Percentiles rank a stretch among this genome's conserved stretches.
Conservation (phyloP, 805 yeast species). For the Ogataea trehalophila region DNA sequence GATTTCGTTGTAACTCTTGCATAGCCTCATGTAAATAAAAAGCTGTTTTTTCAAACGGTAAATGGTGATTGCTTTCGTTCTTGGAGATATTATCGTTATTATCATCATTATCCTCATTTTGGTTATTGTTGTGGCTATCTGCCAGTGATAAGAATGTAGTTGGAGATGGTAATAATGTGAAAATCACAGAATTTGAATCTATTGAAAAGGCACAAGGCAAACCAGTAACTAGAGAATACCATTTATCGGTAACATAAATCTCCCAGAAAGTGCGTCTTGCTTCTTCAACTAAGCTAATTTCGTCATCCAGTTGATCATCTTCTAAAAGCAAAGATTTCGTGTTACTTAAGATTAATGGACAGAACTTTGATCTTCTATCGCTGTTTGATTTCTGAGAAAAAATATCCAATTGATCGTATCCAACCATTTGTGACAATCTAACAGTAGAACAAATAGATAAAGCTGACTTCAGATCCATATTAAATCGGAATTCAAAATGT, state of each 20-base stretch:
- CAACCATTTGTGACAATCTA: conserved; percentile 26
- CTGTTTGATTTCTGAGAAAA: conserved; percentile 3
- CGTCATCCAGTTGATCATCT: conserved; percentile 22
- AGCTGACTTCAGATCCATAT: conserved; percentile 25
- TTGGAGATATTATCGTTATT: neutral
- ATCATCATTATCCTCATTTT: conserved; percentile 1
- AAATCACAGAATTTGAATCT: conserved; percentile 23
- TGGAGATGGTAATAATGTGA: conserved; percentile 29
- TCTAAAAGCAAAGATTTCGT: neutral
- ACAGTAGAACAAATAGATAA: conserved; percentile 23
- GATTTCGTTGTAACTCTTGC: conserved; percentile 24
- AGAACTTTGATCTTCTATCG: neutral
- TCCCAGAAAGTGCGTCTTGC: conserved; percentile 30
- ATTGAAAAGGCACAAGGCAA: conserved; percentile 27
- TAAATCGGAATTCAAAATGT: conserved; percentile 23
- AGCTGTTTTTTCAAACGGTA: neutral
- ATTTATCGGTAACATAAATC: conserved; percentile 26
- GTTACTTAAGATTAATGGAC: too few species aligned
- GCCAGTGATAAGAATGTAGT: conserved; percentile 19
- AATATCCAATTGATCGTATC: conserved; percentile 28
- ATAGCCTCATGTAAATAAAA: conserved; percentile 28
- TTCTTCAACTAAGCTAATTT: conserved; percentile 26
- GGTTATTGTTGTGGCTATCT: neutral
- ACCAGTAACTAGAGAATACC: conserved; percentile 29
- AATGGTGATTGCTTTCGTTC: neutral